These are phyloP conservation scores for Malassezia sp. DNA, from an alignment of 1,284 basidiomycete genomes.

Conservation along the genomic window DNA sequence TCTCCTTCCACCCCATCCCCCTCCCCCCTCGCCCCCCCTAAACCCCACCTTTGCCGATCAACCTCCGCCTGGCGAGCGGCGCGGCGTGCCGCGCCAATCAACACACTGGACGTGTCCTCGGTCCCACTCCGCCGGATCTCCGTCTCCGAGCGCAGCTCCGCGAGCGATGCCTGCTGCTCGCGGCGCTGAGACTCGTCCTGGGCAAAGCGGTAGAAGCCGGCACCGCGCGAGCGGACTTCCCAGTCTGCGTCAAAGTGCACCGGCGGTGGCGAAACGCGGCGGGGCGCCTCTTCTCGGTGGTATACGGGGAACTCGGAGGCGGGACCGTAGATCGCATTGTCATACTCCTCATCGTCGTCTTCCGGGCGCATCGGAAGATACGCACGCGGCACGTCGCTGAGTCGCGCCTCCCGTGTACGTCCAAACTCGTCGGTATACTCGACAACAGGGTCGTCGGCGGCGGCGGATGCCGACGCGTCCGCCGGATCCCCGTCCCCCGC, in stretches of 20 bases:
- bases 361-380: neutral
- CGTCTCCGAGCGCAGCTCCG: constrained; percentile 60
- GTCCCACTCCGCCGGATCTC: constrained; percentile 56
- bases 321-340: constrained; percentile 28
- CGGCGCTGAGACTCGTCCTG: constrained; percentile 63
- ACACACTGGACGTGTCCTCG: no score
- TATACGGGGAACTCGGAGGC: constrained; percentile 66
- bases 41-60: no score
- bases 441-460: constrained; percentile 59
- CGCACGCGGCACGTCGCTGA: constrained; percentile 66
- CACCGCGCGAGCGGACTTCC: constrained; percentile 76
- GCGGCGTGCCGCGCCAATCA: constrained; percentile 7
- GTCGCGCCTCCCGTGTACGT: constrained; percentile 56
- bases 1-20: no score
- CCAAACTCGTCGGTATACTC: constrained; percentile 81
- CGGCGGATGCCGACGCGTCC: constrained; percentile 48
- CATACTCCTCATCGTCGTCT: constrained; percentile 2
- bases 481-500: constrained; percentile 50
- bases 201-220: constrained; percentile 79
- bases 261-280: neutral
- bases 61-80: constrained; percentile 4
- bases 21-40: no score
- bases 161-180: constrained; percentile 68
- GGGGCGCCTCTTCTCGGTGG: constrained; percentile 43
- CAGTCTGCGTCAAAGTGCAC: constrained; percentile 66